Conservation (phyloP, 2,329 filamentous ascomycete genomes). For the Parastagonospora avenae region DNA sequence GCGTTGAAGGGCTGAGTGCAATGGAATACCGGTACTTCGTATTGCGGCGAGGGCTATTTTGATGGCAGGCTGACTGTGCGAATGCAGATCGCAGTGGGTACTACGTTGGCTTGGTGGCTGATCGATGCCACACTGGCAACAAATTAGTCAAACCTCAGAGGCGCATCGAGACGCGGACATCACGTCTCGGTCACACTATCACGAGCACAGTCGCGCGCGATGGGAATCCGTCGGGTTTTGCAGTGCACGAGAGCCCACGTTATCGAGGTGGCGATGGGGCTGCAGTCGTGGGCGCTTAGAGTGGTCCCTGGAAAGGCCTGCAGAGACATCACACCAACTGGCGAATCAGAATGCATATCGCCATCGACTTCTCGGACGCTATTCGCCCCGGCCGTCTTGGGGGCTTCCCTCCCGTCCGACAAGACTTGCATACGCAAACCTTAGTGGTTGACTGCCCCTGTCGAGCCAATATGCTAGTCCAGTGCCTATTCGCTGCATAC, state of each 20-base stretch:
- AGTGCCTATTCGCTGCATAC: constrained; percentile 33
- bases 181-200: constrained; percentile 37
- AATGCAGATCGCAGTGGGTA: constrained; percentile 1
- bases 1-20: too few relatives aligned
- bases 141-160: not conserved
- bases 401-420: constrained; percentile 30
- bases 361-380: constrained; percentile 19
- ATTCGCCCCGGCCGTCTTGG: constrained; percentile 28
- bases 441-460: constrained; percentile 39
- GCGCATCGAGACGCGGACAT: constrained; percentile 16
- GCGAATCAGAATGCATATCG: constrained; percentile 22
- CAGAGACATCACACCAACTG: constrained; percentile 31
- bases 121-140: not conserved
- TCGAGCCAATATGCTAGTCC: constrained; percentile 32
- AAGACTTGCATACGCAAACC: constrained; percentile 26
- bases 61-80: constrained; percentile 14
- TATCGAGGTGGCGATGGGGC: constrained; percentile 10
- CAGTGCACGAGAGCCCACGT: constrained; percentile 13
- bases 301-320: constrained; percentile 22
- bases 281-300: constrained; percentile 38
- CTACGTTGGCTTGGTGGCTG: not conserved
- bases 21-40: not conserved
- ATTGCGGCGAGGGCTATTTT: constrained; percentile 16
- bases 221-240: constrained; percentile 4
- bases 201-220: constrained; percentile 16